Percentiles rank a stretch among this genome's conserved stretches.
Conservation (phyloP, 345 rosid species). For the Moricandia arvensis region DNA sequence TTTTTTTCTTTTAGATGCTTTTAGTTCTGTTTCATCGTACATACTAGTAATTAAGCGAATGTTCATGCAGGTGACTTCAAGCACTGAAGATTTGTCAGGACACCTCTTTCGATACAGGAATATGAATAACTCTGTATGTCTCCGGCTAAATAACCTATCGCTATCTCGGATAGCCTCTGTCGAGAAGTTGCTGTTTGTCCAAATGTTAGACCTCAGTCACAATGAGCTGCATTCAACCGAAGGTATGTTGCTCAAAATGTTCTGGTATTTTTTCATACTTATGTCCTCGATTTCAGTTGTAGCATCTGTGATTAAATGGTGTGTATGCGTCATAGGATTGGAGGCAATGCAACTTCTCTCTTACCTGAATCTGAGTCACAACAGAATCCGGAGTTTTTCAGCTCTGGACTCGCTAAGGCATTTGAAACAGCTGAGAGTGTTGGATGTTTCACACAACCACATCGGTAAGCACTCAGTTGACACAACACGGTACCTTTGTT, state of each 20-base stretch:
- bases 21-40: background rate
- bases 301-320: constrained; percentile 13
- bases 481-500: constrained; percentile 65
- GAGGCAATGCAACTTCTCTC: constrained; percentile 81
- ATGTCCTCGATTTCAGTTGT: background rate
- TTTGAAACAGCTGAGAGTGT: constrained; percentile 58
- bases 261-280: background rate
- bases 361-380: constrained; percentile 66
- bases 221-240: constrained; percentile 80
- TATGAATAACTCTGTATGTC: constrained; percentile 43
- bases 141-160: constrained; percentile 72
- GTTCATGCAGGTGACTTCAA: constrained; percentile 66
- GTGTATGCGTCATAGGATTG: constrained; percentile 45
- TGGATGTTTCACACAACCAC: constrained; percentile 80
- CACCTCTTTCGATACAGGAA: constrained; percentile 48
- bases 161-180: constrained; percentile 66
- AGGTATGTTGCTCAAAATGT: constrained; percentile 45
- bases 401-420: constrained; percentile 70
- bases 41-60: constrained; percentile 24
- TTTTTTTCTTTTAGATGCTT: constrained; percentile 1
- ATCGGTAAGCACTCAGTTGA: constrained; percentile 84
- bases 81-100: constrained; percentile 47
- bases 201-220: constrained; percentile 83
- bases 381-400: constrained; percentile 64
- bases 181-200: constrained; percentile 81